A percentile compares a stretch with the other conserved stretches of the same genome.
phyloP scores from a whole-genome alignment of 805 yeast genomes.

The Metschnikowia lachancei region DNA sequence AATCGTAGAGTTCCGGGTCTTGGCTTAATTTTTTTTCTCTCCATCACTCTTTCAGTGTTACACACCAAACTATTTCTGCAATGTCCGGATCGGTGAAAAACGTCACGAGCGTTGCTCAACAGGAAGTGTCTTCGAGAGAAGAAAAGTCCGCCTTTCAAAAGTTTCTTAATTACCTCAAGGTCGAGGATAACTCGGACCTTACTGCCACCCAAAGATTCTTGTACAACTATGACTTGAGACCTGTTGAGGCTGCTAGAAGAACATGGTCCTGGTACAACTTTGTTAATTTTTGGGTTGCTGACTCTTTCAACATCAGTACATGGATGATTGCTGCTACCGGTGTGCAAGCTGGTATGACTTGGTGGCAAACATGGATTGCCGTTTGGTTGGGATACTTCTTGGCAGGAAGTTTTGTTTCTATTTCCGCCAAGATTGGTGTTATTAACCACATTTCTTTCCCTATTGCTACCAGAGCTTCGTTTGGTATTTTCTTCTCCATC shows the following conservation, averaged over 20 bases:
- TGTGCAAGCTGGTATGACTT: conserved; percentile 59
- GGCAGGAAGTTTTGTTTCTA: conserved; percentile 65
- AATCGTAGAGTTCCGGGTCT: not conserved
- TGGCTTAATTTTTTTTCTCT: not conserved
- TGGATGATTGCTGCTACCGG: conserved; percentile 93
- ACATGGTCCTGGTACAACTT: conserved; percentile 85
- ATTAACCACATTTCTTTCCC: conserved; percentile 84
- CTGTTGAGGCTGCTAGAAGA: conserved; percentile 71
- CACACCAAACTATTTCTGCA: not conserved
- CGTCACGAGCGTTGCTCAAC: conserved; percentile 6
- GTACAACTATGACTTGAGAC: conserved; percentile 71
- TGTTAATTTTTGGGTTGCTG: conserved; percentile 83
- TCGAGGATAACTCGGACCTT: conserved; percentile 41
- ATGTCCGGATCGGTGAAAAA: conserved; percentile 8
- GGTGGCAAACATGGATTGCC: conserved; percentile 92
- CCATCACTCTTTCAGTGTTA: not conserved
- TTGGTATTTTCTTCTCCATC: conserved; percentile 81
- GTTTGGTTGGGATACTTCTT: conserved; percentile 82
- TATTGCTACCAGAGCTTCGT: conserved; percentile 73
- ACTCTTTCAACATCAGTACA: conserved; percentile 84
- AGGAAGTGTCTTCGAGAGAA: conserved; percentile 34
- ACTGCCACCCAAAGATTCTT: conserved; percentile 62
- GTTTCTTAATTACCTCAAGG: conserved; percentile 21
- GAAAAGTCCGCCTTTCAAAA: conserved; percentile 59
- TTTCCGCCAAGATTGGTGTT: conserved; percentile 77